Conservation (phyloP, 805 yeast genomes). For the Saccharomycopsis microspora region DNA sequence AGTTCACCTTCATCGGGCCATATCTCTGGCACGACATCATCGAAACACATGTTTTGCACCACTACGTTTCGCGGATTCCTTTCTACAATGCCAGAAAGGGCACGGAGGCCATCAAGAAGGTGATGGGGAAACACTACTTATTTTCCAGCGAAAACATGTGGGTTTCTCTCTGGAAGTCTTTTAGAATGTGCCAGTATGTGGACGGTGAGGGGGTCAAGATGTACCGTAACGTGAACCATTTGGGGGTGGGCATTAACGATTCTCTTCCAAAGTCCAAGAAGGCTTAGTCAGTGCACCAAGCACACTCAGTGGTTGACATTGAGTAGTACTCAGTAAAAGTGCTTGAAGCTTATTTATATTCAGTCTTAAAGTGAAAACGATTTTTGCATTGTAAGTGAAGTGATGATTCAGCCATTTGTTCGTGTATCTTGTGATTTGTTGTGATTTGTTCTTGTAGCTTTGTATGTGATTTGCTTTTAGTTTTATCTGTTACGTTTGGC, state of each 20-base stretch:
- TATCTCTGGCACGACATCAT: conserved; percentile 79
- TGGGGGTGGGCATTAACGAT: conserved; percentile 28
- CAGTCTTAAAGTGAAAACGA: no score
- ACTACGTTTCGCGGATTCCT: conserved; percentile 74
- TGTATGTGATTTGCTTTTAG: no score
- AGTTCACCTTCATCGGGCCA: conserved; percentile 70
- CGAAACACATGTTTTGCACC: conserved; percentile 86
- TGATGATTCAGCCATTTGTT: no score
- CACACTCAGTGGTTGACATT: no score
- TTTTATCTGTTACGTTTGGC: no score
- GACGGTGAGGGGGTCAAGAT: conserved; percentile 65
- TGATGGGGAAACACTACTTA: conserved; percentile 75
- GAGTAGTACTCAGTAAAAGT: no score
- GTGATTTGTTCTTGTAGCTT: no score
- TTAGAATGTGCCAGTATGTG: conserved; percentile 59
- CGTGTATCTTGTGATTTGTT: no score
- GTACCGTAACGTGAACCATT: conserved; percentile 62
- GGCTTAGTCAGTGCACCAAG: no score
- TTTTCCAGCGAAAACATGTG: conserved; percentile 58
- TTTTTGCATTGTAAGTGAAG: no score
- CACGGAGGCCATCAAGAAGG: conserved; percentile 66
- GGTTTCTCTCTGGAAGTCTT: conserved; percentile 49
- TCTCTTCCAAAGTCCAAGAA: no score
- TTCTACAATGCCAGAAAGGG: conserved; percentile 81
- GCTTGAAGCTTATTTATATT: no score